Evolutionary conservation across 768 basidiomycete species (phyloP).

Genomic region (Atractiella rhizophila): DNA sequence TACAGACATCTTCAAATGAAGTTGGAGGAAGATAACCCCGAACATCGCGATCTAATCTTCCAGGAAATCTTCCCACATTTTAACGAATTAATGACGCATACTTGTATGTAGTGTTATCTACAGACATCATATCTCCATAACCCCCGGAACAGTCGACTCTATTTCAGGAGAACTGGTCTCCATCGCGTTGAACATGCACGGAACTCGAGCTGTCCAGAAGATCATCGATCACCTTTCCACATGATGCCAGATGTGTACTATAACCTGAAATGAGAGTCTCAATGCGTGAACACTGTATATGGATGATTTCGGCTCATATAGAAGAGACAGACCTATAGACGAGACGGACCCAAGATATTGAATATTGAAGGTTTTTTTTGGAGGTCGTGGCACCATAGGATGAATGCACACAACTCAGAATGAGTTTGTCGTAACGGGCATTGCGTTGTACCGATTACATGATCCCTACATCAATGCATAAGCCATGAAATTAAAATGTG

Average conservation of each 20-base stretch:
- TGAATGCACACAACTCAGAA: too few relatives aligned
- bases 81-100: constrained; percentile 91
- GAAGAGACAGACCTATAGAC: too few relatives aligned
- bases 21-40: constrained; percentile 78
- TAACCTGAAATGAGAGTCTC: too few relatives aligned
- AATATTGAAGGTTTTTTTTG: too few relatives aligned
- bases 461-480: too few relatives aligned
- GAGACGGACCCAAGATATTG: too few relatives aligned
- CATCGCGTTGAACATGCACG: constrained; percentile 98
- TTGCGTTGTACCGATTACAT: too few relatives aligned
- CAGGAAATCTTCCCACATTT: constrained; percentile 93
- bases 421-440: too few relatives aligned
- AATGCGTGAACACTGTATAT: too few relatives aligned
- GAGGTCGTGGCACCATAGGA: too few relatives aligned
- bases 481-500: too few relatives aligned
- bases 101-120: constrained; percentile 15
- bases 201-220: constrained; percentile 95
- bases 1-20: constrained; percentile 98
- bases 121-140: constrained; percentile 1
- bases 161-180: constrained; percentile 92
- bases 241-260: constrained; percentile 88
- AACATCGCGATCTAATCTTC: constrained; percentile 98
- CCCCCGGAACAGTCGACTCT: constrained; percentile 51
- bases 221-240: constrained; percentile 99
- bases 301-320: too few relatives aligned